phyloP scores from a whole-genome alignment of 306 rosid species.

The Senna siamea region DNA sequence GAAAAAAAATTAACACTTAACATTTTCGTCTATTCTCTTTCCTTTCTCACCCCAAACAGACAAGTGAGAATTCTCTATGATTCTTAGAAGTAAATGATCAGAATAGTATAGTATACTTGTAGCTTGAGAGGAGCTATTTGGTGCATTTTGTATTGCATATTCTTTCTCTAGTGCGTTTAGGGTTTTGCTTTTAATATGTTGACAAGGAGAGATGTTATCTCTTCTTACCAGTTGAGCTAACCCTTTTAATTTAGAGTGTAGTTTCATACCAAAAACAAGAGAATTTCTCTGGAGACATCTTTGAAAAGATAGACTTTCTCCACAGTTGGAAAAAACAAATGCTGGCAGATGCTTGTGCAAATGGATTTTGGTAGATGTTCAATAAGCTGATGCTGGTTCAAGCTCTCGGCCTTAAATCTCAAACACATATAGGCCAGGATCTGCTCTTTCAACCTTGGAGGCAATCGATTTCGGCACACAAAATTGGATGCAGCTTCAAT shows the following conservation, averaged over 20 bases:
- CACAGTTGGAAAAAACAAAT: constrained; percentile 69
- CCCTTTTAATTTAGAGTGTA: background rate
- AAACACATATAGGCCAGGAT: constrained; percentile 91
- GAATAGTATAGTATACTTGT: too few species aligned
- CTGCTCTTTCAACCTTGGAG: constrained; percentile 71
- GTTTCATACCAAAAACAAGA: constrained; percentile 56
- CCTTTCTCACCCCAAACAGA: too few species aligned
- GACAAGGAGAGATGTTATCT: too few species aligned
- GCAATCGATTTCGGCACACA: constrained; percentile 77
- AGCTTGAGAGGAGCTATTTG: too few species aligned
- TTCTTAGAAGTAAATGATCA: too few species aligned
- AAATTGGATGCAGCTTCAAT: constrained; percentile 88
- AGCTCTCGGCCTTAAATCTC: constrained; percentile 89
- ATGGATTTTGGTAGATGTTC: constrained; percentile 92
- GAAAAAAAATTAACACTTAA: too few species aligned
- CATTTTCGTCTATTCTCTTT: too few species aligned
- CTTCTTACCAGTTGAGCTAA: too few species aligned
- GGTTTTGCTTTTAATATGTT: too few species aligned
- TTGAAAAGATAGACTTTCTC: constrained; percentile 81
- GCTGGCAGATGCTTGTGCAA: constrained; percentile 77
- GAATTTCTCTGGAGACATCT: constrained; percentile 70
- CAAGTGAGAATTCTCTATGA: too few species aligned
- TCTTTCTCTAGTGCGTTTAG: too few species aligned
- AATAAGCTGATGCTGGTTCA: constrained; percentile 81
- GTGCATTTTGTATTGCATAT: too few species aligned